Evolutionary conservation across 306 rosid species (phyloP).

Genomic region (Betula pendula): DNA sequence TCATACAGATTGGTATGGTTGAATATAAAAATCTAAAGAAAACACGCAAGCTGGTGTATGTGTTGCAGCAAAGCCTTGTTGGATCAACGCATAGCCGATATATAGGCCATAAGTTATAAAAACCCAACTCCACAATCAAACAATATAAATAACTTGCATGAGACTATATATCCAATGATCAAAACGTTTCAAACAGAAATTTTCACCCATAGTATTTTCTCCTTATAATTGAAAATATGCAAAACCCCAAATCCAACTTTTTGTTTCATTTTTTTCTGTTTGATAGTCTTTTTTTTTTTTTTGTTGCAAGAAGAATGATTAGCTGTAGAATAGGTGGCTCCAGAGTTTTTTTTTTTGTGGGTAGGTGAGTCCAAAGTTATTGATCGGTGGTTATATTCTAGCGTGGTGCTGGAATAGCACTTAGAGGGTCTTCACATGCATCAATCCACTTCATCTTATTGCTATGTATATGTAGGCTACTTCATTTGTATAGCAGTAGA

Average conservation of each 20-base stretch:
- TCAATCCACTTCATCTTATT: not conserved
- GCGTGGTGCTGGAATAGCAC: not conserved
- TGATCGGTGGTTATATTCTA: not conserved
- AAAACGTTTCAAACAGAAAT: not conserved
- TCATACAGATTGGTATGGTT: not conserved
- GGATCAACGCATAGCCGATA: not conserved
- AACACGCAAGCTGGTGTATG: not conserved
- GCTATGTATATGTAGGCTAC: not conserved
- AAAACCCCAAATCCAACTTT: not conserved
- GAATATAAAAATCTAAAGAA: not conserved
- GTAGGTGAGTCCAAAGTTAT: not conserved
- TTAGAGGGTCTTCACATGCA: not conserved
- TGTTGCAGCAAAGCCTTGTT: not conserved
- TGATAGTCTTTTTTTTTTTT: too few species aligned
- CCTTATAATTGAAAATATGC: not conserved
- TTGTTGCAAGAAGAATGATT: not conserved
- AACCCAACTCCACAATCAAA: not conserved
- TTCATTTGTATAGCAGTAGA: not conserved
- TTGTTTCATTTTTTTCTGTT: not conserved
- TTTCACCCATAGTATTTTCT: not conserved
- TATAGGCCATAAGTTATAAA: not conserved
- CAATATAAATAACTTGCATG: not conserved
- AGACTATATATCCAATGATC: not conserved
- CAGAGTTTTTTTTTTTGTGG: not conserved
- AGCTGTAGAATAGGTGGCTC: not conserved